Evolutionary conservation across 2,329 filamentous ascomycete genomes (phyloP).

Genomic region (Hypoxylon sp.): DNA sequence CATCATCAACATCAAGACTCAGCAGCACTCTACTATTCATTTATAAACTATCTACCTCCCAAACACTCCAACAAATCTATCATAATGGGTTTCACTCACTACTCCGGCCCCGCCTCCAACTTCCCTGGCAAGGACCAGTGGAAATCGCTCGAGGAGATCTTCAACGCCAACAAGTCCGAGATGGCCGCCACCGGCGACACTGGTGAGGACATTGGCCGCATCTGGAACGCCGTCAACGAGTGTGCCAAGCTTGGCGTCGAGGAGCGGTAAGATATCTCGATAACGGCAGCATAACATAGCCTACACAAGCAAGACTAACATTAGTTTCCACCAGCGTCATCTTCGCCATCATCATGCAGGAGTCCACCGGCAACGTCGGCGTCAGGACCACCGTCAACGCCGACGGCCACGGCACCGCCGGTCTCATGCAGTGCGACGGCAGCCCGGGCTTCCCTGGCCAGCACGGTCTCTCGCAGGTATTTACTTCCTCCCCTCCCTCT

Average conservation of each 20-base stretch:
- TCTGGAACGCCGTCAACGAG: conserved; percentile 46
- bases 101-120: conserved; percentile 41
- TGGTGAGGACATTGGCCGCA: conserved; percentile 46
- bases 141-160: conserved; percentile 48
- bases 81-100: conserved; percentile 33
- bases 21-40: conserved; percentile 3
- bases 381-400: conserved; percentile 48
- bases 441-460: conserved; percentile 48
- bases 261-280: conserved; percentile 33
- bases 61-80: conserved; percentile 12
- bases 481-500: background rate
- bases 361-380: conserved; percentile 51
- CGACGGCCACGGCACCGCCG: conserved; percentile 48
- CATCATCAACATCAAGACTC: conserved; percentile 20
- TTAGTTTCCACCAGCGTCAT: conserved; percentile 46
- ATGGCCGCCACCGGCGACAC: conserved; percentile 47
- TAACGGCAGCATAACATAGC: background rate
- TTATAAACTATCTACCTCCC: conserved; percentile 1
- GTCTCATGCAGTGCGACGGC: conserved; percentile 52
- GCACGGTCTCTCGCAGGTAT: conserved; percentile 46
- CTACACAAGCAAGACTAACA: conserved; percentile 10
- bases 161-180: conserved; percentile 47
- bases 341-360: conserved; percentile 54
- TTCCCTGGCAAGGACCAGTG: conserved; percentile 48
- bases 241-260: conserved; percentile 47